Evolutionary conservation across 306 rosid genomes (phyloP).

Genomic region (Argentina anserina): DNA sequence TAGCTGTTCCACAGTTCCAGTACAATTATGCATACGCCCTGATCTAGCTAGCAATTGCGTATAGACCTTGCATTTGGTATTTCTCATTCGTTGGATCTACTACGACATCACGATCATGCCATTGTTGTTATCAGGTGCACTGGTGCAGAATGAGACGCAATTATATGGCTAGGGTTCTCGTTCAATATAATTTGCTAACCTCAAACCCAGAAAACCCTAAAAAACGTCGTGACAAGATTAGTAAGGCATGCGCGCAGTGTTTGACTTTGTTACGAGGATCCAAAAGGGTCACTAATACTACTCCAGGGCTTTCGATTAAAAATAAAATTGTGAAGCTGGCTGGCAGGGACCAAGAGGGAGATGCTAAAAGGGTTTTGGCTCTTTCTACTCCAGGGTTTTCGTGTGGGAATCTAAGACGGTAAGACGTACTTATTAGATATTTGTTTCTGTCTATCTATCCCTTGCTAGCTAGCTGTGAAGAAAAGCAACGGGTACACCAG

Average conservation of each 20-base stretch:
- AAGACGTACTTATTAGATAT: neutral
- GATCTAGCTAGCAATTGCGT: neutral
- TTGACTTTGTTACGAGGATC: constrained; percentile 1
- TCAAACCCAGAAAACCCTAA: neutral
- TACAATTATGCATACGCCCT: neutral
- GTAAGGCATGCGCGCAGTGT: neutral
- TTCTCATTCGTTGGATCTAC: neutral
- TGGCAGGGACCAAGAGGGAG: neutral
- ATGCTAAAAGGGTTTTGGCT: neutral
- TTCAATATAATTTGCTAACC: neutral
- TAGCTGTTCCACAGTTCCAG: neutral
- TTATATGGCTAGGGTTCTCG: neutral
- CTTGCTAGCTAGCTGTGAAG: neutral
- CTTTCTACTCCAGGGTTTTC: constrained; percentile 7
- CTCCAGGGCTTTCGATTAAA: neutral
- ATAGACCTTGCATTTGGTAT: neutral
- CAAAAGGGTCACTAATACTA: constrained; percentile 3
- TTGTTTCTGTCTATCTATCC: neutral
- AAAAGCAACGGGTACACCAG: constrained; percentile 5
- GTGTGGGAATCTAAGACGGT: neutral
- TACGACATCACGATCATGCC: neutral
- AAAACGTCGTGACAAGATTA: neutral
- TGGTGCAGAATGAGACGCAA: neutral
- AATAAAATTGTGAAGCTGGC: neutral
- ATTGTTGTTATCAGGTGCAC: constrained; percentile 8